Evolutionary conservation across 441 rosid genomes (phyloP).

Genomic region (Adansonia grandidieri): DNA sequence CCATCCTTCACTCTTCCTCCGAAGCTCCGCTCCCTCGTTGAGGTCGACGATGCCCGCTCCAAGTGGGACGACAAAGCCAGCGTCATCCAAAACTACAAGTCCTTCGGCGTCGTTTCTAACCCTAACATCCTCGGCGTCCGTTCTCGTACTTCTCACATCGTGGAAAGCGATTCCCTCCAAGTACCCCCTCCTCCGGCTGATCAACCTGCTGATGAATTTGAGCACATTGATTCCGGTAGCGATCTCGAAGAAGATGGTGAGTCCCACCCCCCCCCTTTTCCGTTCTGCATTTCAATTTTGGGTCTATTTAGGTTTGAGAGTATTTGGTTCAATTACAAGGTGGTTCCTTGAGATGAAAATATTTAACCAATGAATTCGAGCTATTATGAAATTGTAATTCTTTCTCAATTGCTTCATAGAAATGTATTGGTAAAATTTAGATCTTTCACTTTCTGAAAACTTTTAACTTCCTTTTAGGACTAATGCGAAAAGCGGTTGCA

Average conservation of each 20-base stretch:
- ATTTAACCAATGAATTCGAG: background rate
- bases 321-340: background rate
- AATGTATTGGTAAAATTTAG: background rate
- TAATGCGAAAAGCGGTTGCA: background rate
- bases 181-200: slow-evolving; percentile 56
- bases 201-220: slow-evolving; percentile 52
- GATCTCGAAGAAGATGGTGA: slow-evolving; percentile 96
- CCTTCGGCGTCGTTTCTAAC: slow-evolving; percentile 86
- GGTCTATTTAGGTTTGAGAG: background rate
- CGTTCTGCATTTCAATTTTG: background rate
- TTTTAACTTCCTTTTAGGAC: background rate
- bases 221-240: slow-evolving; percentile 71
- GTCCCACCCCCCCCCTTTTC: background rate
- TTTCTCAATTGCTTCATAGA: background rate
- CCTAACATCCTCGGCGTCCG: slow-evolving; percentile 83
- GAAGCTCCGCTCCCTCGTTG: slow-evolving; percentile 72
- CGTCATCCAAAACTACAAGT: slow-evolving; percentile 81
- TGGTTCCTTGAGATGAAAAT: background rate
- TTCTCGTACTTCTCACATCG: slow-evolving; percentile 66
- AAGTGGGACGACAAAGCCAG: slow-evolving; percentile 84
- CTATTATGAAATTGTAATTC: background rate
- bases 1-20: slow-evolving; percentile 75
- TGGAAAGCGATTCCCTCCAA: slow-evolving; percentile 71
- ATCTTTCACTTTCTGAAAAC: background rate
- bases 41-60: slow-evolving; percentile 49